phyloP scores from a whole-genome alignment of 441 rosid genomes.

The Aleurites moluccanus region DNA sequence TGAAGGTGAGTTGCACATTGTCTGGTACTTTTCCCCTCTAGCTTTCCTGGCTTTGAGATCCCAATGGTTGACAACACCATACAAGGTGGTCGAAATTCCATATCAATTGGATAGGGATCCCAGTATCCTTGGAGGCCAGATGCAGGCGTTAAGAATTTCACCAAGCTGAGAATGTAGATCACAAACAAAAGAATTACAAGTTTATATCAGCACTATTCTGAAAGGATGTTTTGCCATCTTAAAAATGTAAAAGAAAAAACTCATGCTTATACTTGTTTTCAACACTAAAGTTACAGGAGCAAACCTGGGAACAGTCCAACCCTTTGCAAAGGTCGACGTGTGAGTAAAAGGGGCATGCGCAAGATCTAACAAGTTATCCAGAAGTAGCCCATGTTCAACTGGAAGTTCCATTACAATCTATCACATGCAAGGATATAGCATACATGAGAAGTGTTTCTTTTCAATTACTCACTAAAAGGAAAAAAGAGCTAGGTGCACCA shows the following conservation, averaged over 20 bases:
- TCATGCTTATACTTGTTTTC: neutral
- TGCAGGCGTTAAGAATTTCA: conserved; percentile 84
- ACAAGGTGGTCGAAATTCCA: conserved; percentile 98
- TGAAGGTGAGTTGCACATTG: conserved; percentile 90
- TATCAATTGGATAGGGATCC: conserved; percentile 98
- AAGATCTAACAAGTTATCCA: conserved; percentile 92
- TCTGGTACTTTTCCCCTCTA: conserved; percentile 72
- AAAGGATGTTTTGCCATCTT: neutral
- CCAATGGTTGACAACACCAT: conserved; percentile 91
- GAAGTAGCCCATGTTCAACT: conserved; percentile 90
- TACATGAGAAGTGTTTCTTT: conserved; percentile 10
- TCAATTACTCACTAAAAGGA: neutral
- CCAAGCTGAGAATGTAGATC: conserved; percentile 55
- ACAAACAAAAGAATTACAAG: neutral
- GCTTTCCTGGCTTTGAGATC: conserved; percentile 92
- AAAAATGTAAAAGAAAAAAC: neutral
- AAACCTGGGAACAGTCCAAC: conserved; percentile 96
- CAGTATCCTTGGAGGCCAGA: conserved; percentile 93
- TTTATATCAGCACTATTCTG: neutral
- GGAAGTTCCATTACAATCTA: conserved; percentile 98
- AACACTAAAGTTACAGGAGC: conserved; percentile 15
- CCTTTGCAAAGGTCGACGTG: conserved; percentile 95
- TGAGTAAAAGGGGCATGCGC: conserved; percentile 98
- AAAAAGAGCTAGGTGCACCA: conserved; percentile 10
- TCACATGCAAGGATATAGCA: conserved; percentile 19